Conservation (phyloP, 164 flowering plant genomes). For the Buxus sempervirens region DNA sequence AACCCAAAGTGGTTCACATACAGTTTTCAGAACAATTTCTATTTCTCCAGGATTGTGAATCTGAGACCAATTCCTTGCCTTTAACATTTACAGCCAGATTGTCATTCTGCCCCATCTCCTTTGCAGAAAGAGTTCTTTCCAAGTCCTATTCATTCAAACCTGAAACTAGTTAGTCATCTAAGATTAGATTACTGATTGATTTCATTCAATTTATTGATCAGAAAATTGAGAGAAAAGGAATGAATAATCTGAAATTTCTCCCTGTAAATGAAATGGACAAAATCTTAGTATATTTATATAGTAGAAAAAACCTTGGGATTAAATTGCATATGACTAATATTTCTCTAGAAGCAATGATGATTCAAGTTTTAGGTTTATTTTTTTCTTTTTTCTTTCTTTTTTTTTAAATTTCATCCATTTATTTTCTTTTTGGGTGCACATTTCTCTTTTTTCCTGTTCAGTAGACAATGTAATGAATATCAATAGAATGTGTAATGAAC, state of each 20-base stretch:
- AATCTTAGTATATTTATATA: background rate
- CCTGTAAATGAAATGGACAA: no score
- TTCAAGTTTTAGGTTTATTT: no score
- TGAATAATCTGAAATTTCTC: background rate
- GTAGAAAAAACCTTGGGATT: background rate
- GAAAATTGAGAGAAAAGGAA: no score
- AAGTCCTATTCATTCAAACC: background rate
- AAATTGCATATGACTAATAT: no score
- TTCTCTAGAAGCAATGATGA: no score
- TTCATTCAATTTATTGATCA: background rate
- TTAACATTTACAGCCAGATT: background rate
- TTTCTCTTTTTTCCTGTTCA: background rate
- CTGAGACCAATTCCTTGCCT: background rate
- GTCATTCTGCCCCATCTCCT: background rate
- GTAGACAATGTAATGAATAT: no score
- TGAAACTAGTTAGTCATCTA: background rate
- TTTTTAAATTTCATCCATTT: background rate
- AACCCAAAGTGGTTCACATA: background rate
- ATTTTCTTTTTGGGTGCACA: no score
- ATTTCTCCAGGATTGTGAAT: background rate
- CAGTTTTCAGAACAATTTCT: background rate
- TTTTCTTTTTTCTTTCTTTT: no score
- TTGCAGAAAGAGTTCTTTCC: background rate
- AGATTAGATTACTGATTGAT: background rate
- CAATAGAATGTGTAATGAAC: background rate